phyloP scores from a whole-genome alignment of 2,329 filamentous ascomycete genomes.

The Fonsecaea pugnacius region DNA sequence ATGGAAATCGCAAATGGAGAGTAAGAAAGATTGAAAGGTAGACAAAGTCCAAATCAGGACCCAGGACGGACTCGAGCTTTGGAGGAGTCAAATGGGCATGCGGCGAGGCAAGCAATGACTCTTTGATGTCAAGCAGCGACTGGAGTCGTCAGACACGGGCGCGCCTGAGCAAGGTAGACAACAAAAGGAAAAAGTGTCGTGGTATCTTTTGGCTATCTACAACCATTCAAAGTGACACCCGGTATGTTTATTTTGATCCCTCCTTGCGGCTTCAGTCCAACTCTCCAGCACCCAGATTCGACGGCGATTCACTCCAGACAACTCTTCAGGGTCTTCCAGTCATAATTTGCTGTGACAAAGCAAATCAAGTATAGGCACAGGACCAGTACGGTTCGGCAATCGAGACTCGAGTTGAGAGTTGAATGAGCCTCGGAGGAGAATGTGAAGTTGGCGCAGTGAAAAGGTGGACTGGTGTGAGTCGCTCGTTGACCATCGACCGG shows the following conservation, averaged over 20 bases:
- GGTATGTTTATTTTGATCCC: constrained; percentile 16
- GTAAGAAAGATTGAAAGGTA: constrained; percentile 24
- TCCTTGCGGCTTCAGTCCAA: constrained; percentile 15
- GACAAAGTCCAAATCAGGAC: constrained; percentile 6
- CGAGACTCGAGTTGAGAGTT: not conserved
- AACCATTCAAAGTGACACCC: constrained; percentile 21
- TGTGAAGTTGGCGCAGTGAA: not conserved
- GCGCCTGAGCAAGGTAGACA: constrained; percentile 29
- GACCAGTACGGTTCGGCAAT: not conserved
- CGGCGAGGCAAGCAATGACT: constrained; percentile 14
- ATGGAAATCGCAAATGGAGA: constrained; percentile 24
- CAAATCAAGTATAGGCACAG: not conserved
- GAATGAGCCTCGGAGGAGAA: constrained; percentile 1
- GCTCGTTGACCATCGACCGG: not conserved
- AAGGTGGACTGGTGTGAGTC: not conserved
- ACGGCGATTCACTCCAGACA: constrained; percentile 10
- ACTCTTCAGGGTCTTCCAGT: constrained; percentile 14
- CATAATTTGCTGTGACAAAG: constrained; percentile 8
- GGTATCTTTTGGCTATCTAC: constrained; percentile 40
- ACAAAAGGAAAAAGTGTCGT: constrained; percentile 36
- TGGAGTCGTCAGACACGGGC: constrained; percentile 22
- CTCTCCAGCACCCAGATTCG: constrained; percentile 12
- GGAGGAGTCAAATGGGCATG: constrained; percentile 29
- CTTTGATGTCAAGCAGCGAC: constrained; percentile 23
- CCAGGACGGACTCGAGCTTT: constrained; percentile 24